Conservation (phyloP, 2,329 filamentous ascomycete species). For the Phyllosticta citribraziliensis region DNA sequence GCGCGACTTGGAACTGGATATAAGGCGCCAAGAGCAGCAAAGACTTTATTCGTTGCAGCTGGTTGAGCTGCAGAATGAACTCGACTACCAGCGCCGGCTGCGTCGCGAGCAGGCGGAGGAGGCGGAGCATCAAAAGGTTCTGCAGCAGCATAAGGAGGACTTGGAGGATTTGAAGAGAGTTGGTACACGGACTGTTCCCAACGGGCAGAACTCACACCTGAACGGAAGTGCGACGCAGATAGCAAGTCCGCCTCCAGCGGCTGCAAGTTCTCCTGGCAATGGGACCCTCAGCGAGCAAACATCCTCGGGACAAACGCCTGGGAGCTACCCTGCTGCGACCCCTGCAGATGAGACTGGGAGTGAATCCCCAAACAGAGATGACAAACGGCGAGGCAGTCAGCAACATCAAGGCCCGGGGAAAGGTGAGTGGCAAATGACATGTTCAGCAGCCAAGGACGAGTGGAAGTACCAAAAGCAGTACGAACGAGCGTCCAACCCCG, state of each 20-base stretch:
- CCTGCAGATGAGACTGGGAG: neutral
- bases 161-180: conserved; percentile 31
- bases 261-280: neutral
- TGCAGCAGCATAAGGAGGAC: conserved; percentile 40
- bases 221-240: neutral
- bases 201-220: neutral
- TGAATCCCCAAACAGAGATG: neutral
- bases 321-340: too few species aligned
- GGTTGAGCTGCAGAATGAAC: conserved; percentile 44
- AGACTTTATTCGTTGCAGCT: conserved; percentile 37
- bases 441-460: conserved; percentile 36
- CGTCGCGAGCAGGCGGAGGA: conserved; percentile 37
- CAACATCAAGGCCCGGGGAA: neutral
- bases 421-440: neutral
- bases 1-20: conserved; percentile 44
- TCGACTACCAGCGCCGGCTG: conserved; percentile 38
- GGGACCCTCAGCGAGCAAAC: neutral
- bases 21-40: conserved; percentile 36
- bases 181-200: neutral
- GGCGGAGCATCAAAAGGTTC: conserved; percentile 31
- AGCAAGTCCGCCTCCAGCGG: neutral
- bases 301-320: neutral
- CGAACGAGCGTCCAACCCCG: conserved; percentile 41
- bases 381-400: neutral
- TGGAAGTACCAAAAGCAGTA: conserved; percentile 53